Conservation (phyloP, 2,329 filamentous ascomycete genomes). For the Zymoseptoria passerinii region DNA sequence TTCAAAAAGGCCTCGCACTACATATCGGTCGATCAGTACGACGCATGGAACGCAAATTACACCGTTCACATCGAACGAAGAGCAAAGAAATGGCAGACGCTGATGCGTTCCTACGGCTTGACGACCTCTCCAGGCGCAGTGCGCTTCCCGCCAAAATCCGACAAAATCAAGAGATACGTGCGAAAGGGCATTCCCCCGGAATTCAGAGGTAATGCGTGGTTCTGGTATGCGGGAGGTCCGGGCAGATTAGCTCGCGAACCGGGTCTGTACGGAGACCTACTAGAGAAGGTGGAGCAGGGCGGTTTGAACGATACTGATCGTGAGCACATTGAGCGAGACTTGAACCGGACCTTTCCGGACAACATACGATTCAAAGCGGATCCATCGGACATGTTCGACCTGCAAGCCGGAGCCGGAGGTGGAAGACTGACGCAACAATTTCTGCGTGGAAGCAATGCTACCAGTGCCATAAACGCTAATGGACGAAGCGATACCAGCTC, state of each 20-base stretch:
- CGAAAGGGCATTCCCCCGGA: conserved; percentile 90
- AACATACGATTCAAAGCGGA: conserved; percentile 81
- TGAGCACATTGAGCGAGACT: conserved; percentile 86
- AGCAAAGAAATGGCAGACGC: conserved; percentile 69
- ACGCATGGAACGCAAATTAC: conserved; percentile 71
- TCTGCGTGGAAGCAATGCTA: background rate
- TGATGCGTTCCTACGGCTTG: conserved; percentile 69
- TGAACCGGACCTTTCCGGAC: conserved; percentile 91
- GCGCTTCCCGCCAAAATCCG: conserved; percentile 69
- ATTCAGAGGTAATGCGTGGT: conserved; percentile 94
- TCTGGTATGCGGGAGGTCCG: conserved; percentile 86
- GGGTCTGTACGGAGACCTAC: conserved; percentile 65
- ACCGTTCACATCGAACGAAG: conserved; percentile 65
- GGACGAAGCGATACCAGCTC: conserved; percentile 7
- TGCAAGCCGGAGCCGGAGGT: conserved; percentile 22
- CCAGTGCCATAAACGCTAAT: conserved; percentile 1
- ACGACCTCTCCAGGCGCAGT: conserved; percentile 58
- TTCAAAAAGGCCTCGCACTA: conserved; percentile 84
- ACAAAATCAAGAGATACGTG: conserved; percentile 82
- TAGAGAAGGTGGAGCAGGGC: conserved; percentile 55
- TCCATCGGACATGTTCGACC: conserved; percentile 21
- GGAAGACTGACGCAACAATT: conserved; percentile 9
- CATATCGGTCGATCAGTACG: conserved; percentile 67
- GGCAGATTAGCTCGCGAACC: conserved; percentile 66
- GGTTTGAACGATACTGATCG: conserved; percentile 60